Conservation (phyloP, 805 yeast genomes). For the Lipomyces sp. region DNA sequence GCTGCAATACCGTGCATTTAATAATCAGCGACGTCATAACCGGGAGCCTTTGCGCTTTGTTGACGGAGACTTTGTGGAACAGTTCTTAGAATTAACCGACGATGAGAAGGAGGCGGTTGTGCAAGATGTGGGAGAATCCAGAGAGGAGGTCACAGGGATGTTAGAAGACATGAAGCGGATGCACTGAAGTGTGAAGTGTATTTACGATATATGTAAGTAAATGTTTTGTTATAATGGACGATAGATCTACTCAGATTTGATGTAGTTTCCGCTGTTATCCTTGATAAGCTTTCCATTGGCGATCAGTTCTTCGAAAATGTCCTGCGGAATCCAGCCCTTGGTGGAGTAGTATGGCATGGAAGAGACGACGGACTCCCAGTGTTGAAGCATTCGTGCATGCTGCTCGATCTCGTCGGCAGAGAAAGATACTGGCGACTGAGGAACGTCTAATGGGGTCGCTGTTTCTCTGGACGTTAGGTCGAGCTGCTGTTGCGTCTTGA, state of each 20-base stretch:
- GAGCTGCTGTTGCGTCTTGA: slow-evolving; percentile 36
- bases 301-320: slow-evolving; percentile 70
- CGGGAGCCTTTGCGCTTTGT: slow-evolving; percentile 24
- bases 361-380: slow-evolving; percentile 64
- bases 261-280: slow-evolving; percentile 56
- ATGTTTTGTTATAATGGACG: background rate
- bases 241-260: too few relatives aligned
- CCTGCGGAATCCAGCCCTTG: slow-evolving; percentile 95
- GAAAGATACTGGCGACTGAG: slow-evolving; percentile 56
- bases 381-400: slow-evolving; percentile 56
- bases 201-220: too few relatives aligned
- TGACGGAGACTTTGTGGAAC: slow-evolving; percentile 29
- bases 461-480: slow-evolving; percentile 6
- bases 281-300: slow-evolving; percentile 66
- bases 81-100: slow-evolving; percentile 20
- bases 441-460: slow-evolving; percentile 17
- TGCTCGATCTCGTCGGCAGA: slow-evolving; percentile 56
- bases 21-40: slow-evolving; percentile 11
- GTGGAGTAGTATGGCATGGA: slow-evolving; percentile 83
- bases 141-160: slow-evolving; percentile 11
- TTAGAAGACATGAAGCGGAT: slow-evolving; percentile 27
- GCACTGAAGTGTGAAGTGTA: too few relatives aligned
- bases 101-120: slow-evolving; percentile 13
- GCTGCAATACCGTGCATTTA: slow-evolving; percentile 14
- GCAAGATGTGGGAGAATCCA: slow-evolving; percentile 7